phyloP scores from a whole-genome alignment of 2,329 filamentous ascomycete genomes.

The Bipolaris gigantea region DNA sequence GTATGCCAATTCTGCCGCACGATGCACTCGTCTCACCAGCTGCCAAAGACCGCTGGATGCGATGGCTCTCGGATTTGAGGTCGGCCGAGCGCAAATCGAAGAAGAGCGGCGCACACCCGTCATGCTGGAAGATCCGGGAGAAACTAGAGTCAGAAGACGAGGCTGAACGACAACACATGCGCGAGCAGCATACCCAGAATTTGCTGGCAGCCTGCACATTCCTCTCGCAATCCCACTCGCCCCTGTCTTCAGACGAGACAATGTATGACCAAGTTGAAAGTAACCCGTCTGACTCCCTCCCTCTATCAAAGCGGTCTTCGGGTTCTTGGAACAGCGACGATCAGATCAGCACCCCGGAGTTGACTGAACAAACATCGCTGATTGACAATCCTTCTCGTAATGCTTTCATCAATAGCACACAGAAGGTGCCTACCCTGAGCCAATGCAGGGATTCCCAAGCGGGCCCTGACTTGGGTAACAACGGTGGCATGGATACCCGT shows the following conservation, averaged over 20 bases:
- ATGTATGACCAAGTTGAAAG: constrained; percentile 19
- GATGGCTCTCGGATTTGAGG: constrained; percentile 74
- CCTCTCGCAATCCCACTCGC: constrained; percentile 23
- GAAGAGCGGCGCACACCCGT: constrained; percentile 33
- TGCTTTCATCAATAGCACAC: constrained; percentile 49
- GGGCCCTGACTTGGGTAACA: constrained; percentile 7
- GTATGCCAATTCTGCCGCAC: constrained; percentile 72
- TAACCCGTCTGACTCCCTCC: constrained; percentile 18
- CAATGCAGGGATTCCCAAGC: constrained; percentile 16
- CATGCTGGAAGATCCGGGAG: constrained; percentile 31
- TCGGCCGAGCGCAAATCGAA: constrained; percentile 57
- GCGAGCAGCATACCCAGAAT: constrained; percentile 44
- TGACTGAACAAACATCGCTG: constrained; percentile 13
- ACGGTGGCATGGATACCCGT: constrained; percentile 21
- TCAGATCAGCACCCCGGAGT: constrained; percentile 19
- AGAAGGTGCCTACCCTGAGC: constrained; percentile 43
- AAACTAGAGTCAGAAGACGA: constrained; percentile 35
- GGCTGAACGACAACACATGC: constrained; percentile 35
- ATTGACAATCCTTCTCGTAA: constrained; percentile 40
- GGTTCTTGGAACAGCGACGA: constrained; percentile 23
- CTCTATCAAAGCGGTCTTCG: constrained; percentile 23
- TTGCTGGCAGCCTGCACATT: constrained; percentile 25
- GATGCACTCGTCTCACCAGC: constrained; percentile 78
- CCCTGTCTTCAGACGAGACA: constrained; percentile 25
- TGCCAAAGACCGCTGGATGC: constrained; percentile 74